phyloP scores from a whole-genome alignment of 257 asterid species.

The Linaria vulgaris region DNA sequence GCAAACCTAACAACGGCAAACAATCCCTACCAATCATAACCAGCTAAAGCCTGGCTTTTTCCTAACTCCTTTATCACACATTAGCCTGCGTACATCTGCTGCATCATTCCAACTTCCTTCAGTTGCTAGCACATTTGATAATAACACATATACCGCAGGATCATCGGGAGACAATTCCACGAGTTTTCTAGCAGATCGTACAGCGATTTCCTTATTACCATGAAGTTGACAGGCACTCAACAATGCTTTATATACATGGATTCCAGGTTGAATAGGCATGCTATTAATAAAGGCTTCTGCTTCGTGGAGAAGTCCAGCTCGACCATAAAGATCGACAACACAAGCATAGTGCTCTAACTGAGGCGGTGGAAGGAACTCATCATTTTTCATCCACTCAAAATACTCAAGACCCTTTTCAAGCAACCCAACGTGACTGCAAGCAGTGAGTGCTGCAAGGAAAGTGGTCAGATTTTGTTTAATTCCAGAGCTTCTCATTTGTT shows the following conservation, averaged over 20 bases:
- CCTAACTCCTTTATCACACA: slow-evolving; percentile 44
- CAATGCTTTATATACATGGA: slow-evolving; percentile 50
- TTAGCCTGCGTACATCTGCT: slow-evolving; percentile 44
- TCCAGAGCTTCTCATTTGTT: slow-evolving; percentile 45
- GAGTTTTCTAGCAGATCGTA: slow-evolving; percentile 49
- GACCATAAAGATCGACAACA: slow-evolving; percentile 59
- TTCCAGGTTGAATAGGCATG: slow-evolving; percentile 52
- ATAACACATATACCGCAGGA: slow-evolving; percentile 49
- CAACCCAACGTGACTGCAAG: slow-evolving; percentile 68
- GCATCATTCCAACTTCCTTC: slow-evolving; percentile 67
- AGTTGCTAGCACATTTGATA: slow-evolving; percentile 55
- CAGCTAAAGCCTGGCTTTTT: slow-evolving; percentile 58
- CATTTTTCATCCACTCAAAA: slow-evolving; percentile 51
- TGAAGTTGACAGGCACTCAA: slow-evolving; percentile 55
- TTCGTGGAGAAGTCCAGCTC: slow-evolving; percentile 57
- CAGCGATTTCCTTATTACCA: slow-evolving; percentile 51
- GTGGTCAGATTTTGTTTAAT: slow-evolving; percentile 54
- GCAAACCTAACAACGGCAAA: no score
- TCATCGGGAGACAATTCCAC: slow-evolving; percentile 52
- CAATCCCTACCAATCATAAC: slow-evolving; percentile 33
- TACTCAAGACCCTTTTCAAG: slow-evolving; percentile 51
- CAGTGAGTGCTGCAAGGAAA: slow-evolving; percentile 50
- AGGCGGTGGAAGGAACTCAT: slow-evolving; percentile 34
- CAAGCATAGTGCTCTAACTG: slow-evolving; percentile 61
- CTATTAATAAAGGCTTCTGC: slow-evolving; percentile 52